Evolutionary conservation across 129 eudicot species (phyloP).

Genomic region (Escallonia herrerae): DNA sequence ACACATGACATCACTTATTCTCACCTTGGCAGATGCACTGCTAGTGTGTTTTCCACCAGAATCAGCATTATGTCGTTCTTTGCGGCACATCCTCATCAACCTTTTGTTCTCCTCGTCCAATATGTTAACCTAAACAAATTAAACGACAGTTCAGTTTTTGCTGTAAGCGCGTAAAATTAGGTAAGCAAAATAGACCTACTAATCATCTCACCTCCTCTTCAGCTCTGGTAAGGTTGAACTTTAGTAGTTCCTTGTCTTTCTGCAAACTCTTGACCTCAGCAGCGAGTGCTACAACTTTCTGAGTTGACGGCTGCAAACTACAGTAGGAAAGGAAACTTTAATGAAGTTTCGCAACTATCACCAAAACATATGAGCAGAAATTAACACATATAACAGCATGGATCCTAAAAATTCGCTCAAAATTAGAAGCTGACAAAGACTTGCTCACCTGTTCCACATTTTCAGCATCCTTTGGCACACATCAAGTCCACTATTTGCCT

Average conservation of each 20-base stretch:
- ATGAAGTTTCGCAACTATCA: not conserved
- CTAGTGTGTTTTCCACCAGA: slow-evolving; percentile 53
- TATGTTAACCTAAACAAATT: slow-evolving; percentile 44
- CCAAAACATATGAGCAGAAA: not conserved
- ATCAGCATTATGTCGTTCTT: slow-evolving; percentile 38
- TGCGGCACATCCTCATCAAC: slow-evolving; percentile 41
- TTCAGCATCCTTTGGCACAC: slow-evolving; percentile 53
- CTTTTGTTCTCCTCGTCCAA: slow-evolving; percentile 62
- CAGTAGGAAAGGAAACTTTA: not conserved
- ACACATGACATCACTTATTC: slow-evolving; percentile 3
- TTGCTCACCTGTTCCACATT: slow-evolving; percentile 48
- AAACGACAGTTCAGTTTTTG: slow-evolving; percentile 10
- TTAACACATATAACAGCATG: not conserved
- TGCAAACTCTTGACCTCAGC: slow-evolving; percentile 41
- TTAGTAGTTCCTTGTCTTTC: slow-evolving; percentile 61
- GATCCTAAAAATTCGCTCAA: not conserved
- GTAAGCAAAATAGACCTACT: not conserved
- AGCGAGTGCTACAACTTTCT: slow-evolving; percentile 50
- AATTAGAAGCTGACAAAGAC: not conserved
- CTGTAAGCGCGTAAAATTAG: not conserved
- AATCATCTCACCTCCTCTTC: slow-evolving; percentile 66
- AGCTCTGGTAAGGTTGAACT: slow-evolving; percentile 59
- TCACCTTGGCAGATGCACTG: slow-evolving; percentile 73
- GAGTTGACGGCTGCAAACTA: slow-evolving; percentile 69
- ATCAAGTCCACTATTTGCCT: slow-evolving; percentile 50